phyloP scores from a whole-genome alignment of 345 rosid species.

The rapeseed (Brassica napus) region Da-Ae NC_063444.1:50727001-50727500 shows the following conservation, averaged over 20 bases:
- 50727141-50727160: conserved; percentile 82
- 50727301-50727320: conserved; percentile 78
- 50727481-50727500: conserved; percentile 90
- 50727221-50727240: neutral
- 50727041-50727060: neutral
- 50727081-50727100: neutral
- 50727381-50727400: neutral
- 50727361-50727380: conserved; percentile 89
- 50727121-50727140: conserved; percentile 96
- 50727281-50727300: conserved; percentile 97
- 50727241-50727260: neutral
- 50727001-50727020: conserved; percentile 99
- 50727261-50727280: neutral
- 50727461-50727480: conserved; percentile 96
- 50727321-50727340: conserved; percentile 84
- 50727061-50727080: neutral
- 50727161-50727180: conserved; percentile 81
- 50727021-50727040: conserved; percentile 37
- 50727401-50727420: conserved; percentile 26
- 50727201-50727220: neutral
- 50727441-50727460: conserved; percentile 60
- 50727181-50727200: conserved; percentile 98
- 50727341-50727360: conserved; percentile 93
- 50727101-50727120: conserved; percentile 77
- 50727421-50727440: neutral